Evolutionary conservation across 2,329 filamentous ascomycete species (phyloP).

Genomic region (Colletotrichum shisoi): DNA sequence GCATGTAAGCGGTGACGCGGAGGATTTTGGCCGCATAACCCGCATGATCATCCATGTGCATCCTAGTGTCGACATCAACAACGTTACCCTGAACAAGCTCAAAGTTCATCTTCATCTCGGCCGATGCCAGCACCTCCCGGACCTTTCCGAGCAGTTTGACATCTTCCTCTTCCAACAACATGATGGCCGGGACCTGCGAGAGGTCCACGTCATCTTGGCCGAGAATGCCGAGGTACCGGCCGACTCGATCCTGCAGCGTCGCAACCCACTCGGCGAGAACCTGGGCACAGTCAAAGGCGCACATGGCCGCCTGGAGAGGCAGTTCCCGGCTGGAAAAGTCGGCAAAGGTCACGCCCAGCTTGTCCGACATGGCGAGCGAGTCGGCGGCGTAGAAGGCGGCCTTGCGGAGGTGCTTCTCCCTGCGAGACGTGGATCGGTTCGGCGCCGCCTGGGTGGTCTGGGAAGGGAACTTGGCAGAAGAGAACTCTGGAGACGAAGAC

Average conservation of each 20-base stretch:
- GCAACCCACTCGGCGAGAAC: constrained; percentile 94
- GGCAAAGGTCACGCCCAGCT: constrained; percentile 82
- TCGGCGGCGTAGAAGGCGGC: constrained; percentile 96
- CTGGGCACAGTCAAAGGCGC: constrained; percentile 91
- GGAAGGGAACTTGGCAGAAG: constrained; percentile 49
- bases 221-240: constrained; percentile 84
- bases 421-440: constrained; percentile 66
- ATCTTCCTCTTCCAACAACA: constrained; percentile 92
- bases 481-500: constrained; percentile 59
- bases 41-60: constrained; percentile 68
- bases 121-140: constrained; percentile 76
- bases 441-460: constrained; percentile 41
- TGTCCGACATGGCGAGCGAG: constrained; percentile 87
- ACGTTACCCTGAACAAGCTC: constrained; percentile 58
- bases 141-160: constrained; percentile 84
- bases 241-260: constrained; percentile 92
- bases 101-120: constrained; percentile 80
- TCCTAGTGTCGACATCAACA: constrained; percentile 60
- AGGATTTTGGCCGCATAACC: constrained; percentile 88
- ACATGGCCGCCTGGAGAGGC: constrained; percentile 89
- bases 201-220: constrained; percentile 84
- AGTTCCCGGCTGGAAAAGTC: constrained; percentile 85
- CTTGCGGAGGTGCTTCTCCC: constrained; percentile 87
- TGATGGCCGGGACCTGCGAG: constrained; percentile 80
- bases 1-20: constrained; percentile 82